These are phyloP conservation scores for Chlamydomonas asymmetrica DNA, from an alignment of 139 green algal genomes.

Conservation along the genomic window DNA sequence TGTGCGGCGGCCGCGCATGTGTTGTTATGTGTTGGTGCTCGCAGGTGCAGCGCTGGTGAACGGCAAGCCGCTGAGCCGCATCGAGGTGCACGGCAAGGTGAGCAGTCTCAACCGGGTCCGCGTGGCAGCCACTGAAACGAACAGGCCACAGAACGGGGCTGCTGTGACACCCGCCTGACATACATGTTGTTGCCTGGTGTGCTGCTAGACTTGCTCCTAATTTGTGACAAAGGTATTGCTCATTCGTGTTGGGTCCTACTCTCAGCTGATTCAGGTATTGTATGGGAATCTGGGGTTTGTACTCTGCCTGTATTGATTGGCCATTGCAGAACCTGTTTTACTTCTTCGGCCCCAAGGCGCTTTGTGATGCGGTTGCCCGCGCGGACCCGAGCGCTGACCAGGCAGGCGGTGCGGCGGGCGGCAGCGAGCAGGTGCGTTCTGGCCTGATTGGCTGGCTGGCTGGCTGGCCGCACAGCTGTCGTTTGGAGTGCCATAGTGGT, in stretches of 20 bases:
- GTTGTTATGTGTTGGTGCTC: background rate
- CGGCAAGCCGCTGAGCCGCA: slow-evolving; percentile 53
- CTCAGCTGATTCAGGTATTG: too few relatives aligned
- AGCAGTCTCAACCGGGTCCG: too few relatives aligned
- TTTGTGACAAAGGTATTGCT: too few relatives aligned
- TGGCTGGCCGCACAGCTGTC: background rate
- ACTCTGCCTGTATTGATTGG: background rate
- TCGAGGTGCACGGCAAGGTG: slow-evolving; percentile 76
- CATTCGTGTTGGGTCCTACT: too few relatives aligned
- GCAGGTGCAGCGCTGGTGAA: slow-evolving; percentile 60
- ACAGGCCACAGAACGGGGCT: background rate
- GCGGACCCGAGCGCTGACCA: background rate
- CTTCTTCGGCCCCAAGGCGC: slow-evolving; percentile 57
- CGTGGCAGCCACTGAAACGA: background rate
- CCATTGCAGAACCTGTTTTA: slow-evolving; percentile 81
- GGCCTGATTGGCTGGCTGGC: background rate
- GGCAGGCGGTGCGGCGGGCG: background rate
- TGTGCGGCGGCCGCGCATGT: background rate
- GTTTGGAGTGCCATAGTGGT: background rate
- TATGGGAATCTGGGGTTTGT: too few relatives aligned
- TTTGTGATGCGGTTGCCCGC: background rate
- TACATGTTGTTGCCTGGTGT: too few relatives aligned
- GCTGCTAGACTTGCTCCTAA: too few relatives aligned
- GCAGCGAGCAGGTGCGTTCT: background rate
- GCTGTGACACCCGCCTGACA: too few relatives aligned